Base-by-base conservation (phyloP, 2,329 filamentous ascomycete genomes). In the Catunica adiposa region DNA sequence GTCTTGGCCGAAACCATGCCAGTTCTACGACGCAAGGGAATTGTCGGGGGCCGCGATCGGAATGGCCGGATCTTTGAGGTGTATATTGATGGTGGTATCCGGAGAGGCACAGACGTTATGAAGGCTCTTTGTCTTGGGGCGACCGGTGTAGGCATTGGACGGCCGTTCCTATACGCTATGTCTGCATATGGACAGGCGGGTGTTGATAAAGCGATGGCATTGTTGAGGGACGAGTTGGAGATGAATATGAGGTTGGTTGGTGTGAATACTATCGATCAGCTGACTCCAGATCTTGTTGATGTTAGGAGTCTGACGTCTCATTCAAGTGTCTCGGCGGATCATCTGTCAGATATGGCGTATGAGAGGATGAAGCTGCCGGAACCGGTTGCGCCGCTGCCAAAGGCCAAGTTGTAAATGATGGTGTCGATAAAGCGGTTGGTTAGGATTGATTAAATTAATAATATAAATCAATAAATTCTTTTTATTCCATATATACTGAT, bases 161-260 rank as follows among this genome's bases (percentile, higher is more conserved):
- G 92, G 3, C 92, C 92, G 23, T 97, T 98, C 74, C 70, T 98
- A 59, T 98, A 89, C 66, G 90, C 92, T 64, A 97, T 98, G 90
- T 86, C 83, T 60, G 81, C 88, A 8, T 97, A 97, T 64, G 92
- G 92, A 1, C 71, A 87, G 58, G 75, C 83, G 1, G 92, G 92
- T 60, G 90, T 97, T 20, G 86, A 94, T 65, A 79, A 87, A 34
- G 92, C 92, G 31, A 95, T 97, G 84, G 84, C 89, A 69, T 72
- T 95, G 58, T 76, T 95, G 62, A 89, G 86, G 71, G 92, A 97
- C 64, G 92, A 98, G 76, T 86, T 98, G 79, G 89, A 94, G 72
- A 97, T 97, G 90, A 92, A 90, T 65, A 97, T 98, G 92, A 80
- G 92, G 5, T 72, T 98, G 60, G 88, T 98, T 62, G 92, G 92